Percentiles rank a stretch among this genome's conserved stretches.
Evolutionary conservation across 2,329 filamentous ascomycete species (phyloP).

Genomic region (Ascocoryne sarcoides): DNA sequence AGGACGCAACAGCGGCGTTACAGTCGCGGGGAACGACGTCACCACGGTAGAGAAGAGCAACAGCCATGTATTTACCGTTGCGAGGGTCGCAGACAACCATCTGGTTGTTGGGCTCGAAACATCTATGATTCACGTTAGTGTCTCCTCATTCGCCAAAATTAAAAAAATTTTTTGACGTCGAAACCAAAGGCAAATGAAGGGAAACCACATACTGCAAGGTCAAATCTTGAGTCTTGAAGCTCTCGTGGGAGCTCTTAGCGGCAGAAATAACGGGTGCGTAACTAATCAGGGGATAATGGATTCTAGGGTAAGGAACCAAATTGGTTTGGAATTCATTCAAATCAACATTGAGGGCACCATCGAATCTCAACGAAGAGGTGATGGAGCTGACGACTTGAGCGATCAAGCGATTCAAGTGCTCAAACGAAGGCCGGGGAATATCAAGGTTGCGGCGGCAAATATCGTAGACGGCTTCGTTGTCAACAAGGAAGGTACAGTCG

Average conservation of each 20-base stretch:
- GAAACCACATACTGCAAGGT: not conserved
- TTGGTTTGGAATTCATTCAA: conserved; percentile 99
- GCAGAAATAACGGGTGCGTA: conserved; percentile 93
- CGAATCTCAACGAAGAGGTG: conserved; percentile 95
- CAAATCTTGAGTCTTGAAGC: conserved; percentile 73
- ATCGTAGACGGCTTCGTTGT: conserved; percentile 99
- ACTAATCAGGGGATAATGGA: conserved; percentile 97
- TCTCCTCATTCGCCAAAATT: too few relatives aligned
- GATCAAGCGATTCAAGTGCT: conserved; percentile 98
- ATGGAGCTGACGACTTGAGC: conserved; percentile 98
- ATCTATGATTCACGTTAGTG: too few relatives aligned
- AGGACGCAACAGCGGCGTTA: conserved; percentile 82
- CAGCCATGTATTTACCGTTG: conserved; percentile 99
- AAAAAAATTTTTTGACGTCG: too few relatives aligned
- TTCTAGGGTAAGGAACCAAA: conserved; percentile 95
- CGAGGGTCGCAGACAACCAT: conserved; percentile 99
- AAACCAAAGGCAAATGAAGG: too few relatives aligned
- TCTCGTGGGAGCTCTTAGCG: conserved; percentile 92
- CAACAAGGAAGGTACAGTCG: conserved; percentile 99
- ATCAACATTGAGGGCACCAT: conserved; percentile 97
- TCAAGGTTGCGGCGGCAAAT: conserved; percentile 97
- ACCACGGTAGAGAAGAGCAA: conserved; percentile 94
- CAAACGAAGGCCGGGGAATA: conserved; percentile 94
- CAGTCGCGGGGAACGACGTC: conserved; percentile 96
- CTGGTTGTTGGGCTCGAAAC: conserved; percentile 99